Conservation (phyloP, 1,284 basidiomycete species). For the Apiotrichum montevideense region DNA sequence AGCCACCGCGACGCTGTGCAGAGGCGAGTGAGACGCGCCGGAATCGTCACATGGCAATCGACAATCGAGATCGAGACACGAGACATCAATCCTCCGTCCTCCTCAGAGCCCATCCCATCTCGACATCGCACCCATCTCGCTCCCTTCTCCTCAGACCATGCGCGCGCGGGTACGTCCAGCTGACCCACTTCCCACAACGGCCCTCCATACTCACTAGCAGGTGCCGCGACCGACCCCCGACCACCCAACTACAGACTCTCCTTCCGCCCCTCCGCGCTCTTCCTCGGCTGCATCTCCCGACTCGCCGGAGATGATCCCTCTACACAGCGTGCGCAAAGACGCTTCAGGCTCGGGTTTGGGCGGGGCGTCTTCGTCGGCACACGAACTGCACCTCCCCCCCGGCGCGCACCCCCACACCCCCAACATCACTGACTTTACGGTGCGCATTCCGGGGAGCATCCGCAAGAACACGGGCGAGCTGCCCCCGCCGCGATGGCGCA, state of each 20-base stretch:
- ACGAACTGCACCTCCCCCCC: neutral
- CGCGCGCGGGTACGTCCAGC: neutral
- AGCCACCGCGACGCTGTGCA: too few species aligned
- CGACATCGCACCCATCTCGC: too few species aligned
- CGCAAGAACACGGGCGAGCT: constrained; percentile 9
- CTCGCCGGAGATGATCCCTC: neutral
- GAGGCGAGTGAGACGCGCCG: too few species aligned
- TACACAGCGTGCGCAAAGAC: constrained; percentile 1
- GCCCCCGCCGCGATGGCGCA: constrained; percentile 59
- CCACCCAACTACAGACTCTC: neutral
- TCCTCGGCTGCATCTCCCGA: neutral
- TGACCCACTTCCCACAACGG: too few species aligned
- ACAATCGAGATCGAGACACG: too few species aligned
- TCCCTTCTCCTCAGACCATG: neutral
- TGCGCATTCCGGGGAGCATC: constrained; percentile 25
- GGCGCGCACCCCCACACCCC: neutral
- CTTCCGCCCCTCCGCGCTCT: neutral
- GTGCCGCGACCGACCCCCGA: neutral
- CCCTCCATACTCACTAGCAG: neutral
- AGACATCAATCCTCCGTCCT: too few species aligned
- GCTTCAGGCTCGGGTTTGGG: neutral
- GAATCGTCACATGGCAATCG: too few species aligned
- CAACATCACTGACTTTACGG: constrained; percentile 33
- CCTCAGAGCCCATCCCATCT: too few species aligned
- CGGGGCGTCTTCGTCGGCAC: neutral